Evolutionary conservation across 2,329 filamentous ascomycete genomes (phyloP).

Genomic region (Shiraia bambusicola): DNA sequence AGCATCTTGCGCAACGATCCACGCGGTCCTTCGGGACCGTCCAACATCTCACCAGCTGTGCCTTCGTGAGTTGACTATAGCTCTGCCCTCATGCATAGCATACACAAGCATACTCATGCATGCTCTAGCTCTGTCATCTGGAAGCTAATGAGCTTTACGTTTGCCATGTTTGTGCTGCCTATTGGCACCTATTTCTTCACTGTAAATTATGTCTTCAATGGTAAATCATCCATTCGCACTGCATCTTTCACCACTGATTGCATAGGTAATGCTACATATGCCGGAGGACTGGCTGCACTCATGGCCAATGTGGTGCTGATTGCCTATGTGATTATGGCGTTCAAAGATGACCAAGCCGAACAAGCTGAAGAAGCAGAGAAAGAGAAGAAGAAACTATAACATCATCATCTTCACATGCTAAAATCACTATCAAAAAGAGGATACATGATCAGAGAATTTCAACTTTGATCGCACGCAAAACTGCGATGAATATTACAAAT

Average conservation of each 20-base stretch:
- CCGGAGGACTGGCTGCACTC: slow-evolving; percentile 80
- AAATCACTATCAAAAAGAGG: neutral
- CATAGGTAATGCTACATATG: slow-evolving; percentile 82
- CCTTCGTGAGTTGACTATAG: slow-evolving; percentile 62
- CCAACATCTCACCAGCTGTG: slow-evolving; percentile 78
- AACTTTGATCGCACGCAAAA: slow-evolving; percentile 5
- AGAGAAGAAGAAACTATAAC: slow-evolving; percentile 38
- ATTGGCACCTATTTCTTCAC: slow-evolving; percentile 88
- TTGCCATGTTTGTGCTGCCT: slow-evolving; percentile 85
- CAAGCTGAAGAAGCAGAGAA: slow-evolving; percentile 50
- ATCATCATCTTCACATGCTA: neutral
- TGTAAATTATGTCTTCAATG: slow-evolving; percentile 73
- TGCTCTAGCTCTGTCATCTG: slow-evolving; percentile 71
- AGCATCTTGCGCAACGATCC: slow-evolving; percentile 55
- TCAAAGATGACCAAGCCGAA: slow-evolving; percentile 74
- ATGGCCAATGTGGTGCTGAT: slow-evolving; percentile 90
- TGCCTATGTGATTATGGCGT: slow-evolving; percentile 87
- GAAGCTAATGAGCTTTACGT: slow-evolving; percentile 86
- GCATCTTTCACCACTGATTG: slow-evolving; percentile 2
- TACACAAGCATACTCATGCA: neutral
- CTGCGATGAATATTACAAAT: slow-evolving; percentile 24
- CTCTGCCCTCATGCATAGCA: neutral
- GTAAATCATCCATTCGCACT: slow-evolving; percentile 49
- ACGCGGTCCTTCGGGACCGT: slow-evolving; percentile 51
- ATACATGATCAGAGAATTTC: neutral